These are phyloP conservation scores for Sordariomycetes sp. DNA, from an alignment of 2,329 filamentous ascomycete genomes.

Conservation along the genomic window DNA sequence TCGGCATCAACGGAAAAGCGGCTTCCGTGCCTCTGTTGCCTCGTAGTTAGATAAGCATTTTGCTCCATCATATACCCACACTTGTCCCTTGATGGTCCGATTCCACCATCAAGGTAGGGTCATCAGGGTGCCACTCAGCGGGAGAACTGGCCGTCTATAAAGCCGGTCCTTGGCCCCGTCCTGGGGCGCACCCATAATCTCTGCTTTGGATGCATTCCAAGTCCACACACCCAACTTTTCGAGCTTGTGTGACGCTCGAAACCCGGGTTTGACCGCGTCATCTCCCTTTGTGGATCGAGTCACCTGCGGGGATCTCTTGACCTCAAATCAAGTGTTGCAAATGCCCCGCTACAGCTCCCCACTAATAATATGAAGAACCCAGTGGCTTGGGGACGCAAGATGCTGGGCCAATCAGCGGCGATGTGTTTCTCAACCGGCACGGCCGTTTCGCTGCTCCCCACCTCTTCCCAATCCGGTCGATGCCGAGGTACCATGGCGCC, in stretches of 20 bases:
- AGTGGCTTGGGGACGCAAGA: neutral
- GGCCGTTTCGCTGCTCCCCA: neutral
- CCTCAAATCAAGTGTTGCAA: neutral
- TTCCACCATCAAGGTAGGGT: neutral
- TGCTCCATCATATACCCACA: neutral
- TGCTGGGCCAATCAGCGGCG: neutral
- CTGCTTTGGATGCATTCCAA: neutral
- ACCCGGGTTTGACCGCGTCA: neutral
- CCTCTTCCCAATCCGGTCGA: neutral
- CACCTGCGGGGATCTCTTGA: neutral
- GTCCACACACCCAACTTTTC: neutral
- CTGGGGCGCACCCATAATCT: neutral
- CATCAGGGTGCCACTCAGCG: neutral
- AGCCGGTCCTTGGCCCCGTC: neutral
- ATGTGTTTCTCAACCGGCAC: neutral
- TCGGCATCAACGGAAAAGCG: neutral
- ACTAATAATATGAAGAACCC: neutral
- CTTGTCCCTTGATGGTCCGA: neutral
- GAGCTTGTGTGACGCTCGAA: neutral
- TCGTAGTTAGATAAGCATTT: neutral
- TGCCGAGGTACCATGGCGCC: neutral
- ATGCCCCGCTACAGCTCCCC: neutral
- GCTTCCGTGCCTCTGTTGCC: too few relatives aligned
- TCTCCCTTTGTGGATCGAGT: neutral
- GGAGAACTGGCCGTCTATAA: neutral